Percentiles rank a stretch among this genome's conserved stretches.
phyloP scores from a whole-genome alignment of 2,329 filamentous ascomycete species.

The Conoideocrella luteorostrata region DNA sequence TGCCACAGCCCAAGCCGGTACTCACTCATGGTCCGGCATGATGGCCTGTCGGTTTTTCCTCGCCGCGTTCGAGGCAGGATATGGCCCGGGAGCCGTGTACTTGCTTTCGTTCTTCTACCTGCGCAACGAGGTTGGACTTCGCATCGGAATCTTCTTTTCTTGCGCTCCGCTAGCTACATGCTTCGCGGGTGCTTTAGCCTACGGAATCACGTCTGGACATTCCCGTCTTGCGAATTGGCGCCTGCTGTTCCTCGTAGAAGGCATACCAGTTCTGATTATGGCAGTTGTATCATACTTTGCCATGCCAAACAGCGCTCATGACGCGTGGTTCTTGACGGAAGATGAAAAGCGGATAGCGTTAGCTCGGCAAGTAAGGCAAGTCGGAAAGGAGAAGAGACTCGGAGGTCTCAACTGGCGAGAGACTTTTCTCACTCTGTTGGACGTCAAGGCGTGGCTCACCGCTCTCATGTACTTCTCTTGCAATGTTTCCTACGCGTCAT shows the following conservation, averaged over 20 bases:
- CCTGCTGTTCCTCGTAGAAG: constrained; percentile 52
- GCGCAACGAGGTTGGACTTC: constrained; percentile 25
- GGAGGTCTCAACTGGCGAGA: constrained; percentile 18
- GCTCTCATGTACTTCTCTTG: constrained; percentile 14
- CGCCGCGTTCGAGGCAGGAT: constrained; percentile 25
- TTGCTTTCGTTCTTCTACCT: constrained; percentile 30
- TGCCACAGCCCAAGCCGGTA: constrained; percentile 34
- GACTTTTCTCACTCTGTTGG: constrained; percentile 22
- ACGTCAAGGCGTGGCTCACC: constrained; percentile 29
- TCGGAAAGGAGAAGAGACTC: constrained; percentile 3
- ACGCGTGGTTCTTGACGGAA: constrained; percentile 13
- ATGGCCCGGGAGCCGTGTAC: constrained; percentile 25
- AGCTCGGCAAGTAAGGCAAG: constrained; percentile 8
- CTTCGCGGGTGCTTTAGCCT: constrained; percentile 60
- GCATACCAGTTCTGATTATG: constrained; percentile 25
- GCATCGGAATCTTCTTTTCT: constrained; percentile 38
- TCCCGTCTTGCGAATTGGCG: constrained; percentile 56
- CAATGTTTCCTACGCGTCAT: constrained; percentile 25
- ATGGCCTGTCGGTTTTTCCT: constrained; percentile 37
- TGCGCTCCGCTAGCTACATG: constrained; percentile 60
- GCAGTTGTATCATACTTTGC: constrained; percentile 21
- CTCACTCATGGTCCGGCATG: constrained; percentile 38
- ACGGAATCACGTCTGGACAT: constrained; percentile 55
- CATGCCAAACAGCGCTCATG: constrained; percentile 17
- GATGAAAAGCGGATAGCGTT: constrained; percentile 13